phyloP scores from a whole-genome alignment of 73 alveolate species.

The Tetrahymena elliotti region DNA sequence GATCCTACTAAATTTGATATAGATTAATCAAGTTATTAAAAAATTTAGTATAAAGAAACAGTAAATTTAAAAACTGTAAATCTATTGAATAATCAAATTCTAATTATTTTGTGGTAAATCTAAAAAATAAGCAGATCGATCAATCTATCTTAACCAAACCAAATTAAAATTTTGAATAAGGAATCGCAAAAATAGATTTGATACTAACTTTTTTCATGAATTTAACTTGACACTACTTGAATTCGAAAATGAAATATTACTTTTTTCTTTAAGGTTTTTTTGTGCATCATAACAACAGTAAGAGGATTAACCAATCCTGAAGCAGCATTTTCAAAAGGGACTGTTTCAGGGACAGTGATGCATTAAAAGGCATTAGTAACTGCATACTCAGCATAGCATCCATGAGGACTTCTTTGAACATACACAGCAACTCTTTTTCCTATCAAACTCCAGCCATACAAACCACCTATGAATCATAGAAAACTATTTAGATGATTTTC shows the following conservation, averaged over 20 bases:
- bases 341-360: slow-evolving; percentile 27
- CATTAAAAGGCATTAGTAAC: slow-evolving; percentile 14
- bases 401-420: slow-evolving; percentile 21
- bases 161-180: too few species aligned
- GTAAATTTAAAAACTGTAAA: background rate
- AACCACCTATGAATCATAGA: slow-evolving; percentile 9
- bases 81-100: background rate
- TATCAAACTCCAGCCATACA: slow-evolving; percentile 42
- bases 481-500: background rate
- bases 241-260: slow-evolving; percentile 1
- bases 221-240: background rate
- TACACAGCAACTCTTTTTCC: slow-evolving; percentile 56
- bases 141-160: too few species aligned
- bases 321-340: slow-evolving; percentile 53
- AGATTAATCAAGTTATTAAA: too few species aligned
- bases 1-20: too few species aligned
- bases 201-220: background rate
- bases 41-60: background rate
- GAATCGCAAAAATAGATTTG: background rate
- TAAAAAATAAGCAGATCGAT: too few species aligned
- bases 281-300: slow-evolving; percentile 59
- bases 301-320: slow-evolving; percentile 62
- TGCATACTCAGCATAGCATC: slow-evolving; percentile 48
- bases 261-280: slow-evolving; percentile 18
- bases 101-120: too few species aligned